Evolutionary conservation across 345 rosid genomes (phyloP).

Genomic region (Gossypium arboreum): DNA sequence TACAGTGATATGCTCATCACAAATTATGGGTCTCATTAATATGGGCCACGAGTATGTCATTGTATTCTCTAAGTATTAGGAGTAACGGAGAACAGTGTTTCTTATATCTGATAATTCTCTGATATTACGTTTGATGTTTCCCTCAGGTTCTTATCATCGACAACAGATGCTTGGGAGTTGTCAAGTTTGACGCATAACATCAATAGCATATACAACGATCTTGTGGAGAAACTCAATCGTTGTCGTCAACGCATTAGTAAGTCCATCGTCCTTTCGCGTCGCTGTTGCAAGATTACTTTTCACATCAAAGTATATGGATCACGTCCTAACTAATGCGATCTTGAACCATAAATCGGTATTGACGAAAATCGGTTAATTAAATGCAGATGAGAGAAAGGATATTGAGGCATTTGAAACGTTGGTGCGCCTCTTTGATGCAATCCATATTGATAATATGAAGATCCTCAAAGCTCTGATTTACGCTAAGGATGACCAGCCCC

Average conservation of each 20-base stretch:
- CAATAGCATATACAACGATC: constrained; percentile 40
- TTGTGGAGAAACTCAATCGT: constrained; percentile 28
- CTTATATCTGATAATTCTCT: not conserved
- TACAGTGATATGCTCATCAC: constrained; percentile 41
- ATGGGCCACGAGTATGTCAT: constrained; percentile 48
- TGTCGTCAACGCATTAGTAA: too few species aligned
- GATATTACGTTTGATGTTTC: not conserved
- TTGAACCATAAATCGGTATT: too few species aligned
- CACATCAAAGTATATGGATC: too few species aligned
- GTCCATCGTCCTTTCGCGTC: not conserved
- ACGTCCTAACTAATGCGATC: too few species aligned
- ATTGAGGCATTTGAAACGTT: constrained; percentile 45
- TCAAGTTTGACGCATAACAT: constrained; percentile 63
- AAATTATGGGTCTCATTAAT: constrained; percentile 42
- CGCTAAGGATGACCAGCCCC: constrained; percentile 44
- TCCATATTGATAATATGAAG: constrained; percentile 64
- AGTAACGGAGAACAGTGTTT: too few species aligned
- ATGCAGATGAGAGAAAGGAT: constrained; percentile 47
- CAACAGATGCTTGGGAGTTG: constrained; percentile 65
- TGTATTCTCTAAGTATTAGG: not conserved
- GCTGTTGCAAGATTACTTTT: too few species aligned
- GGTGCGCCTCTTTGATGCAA: constrained; percentile 38
- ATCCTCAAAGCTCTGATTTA: constrained; percentile 52
- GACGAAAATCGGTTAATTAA: too few species aligned
- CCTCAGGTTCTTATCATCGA: constrained; percentile 34